Base-by-base conservation (phyloP, 352 stramenopile species). In the Phytophthora europaea region DNA sequence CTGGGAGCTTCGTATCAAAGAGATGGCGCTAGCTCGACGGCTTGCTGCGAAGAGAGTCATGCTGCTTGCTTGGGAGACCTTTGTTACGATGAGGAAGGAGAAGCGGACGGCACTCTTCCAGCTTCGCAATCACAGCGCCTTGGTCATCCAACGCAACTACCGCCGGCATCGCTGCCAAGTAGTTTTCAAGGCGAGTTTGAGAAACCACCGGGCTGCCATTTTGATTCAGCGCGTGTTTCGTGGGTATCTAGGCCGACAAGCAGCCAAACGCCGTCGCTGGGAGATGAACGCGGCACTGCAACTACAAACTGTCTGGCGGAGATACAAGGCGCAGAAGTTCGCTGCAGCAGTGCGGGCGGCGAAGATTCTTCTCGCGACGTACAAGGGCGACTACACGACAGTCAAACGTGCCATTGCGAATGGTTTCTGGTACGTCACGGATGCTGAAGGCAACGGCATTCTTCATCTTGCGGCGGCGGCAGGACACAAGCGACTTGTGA, bases 401-500 rank as follows among this genome's bases (percentile, higher is more conserved):
- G 88, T 90, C 7, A 83, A 94, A 52, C 74, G 78, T 0, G 80
- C 87, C 5, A 82, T 96, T 65, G 67, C 65, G 2, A 69, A 61
- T 8, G 86, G 83, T 0, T 90, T 84, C 56, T 81, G 79, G 76
- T 80, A 88, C 28, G 75, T 92, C 6, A 16, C 64, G 3, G 90
- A 95, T 61, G 66, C 57, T 4, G 79, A 92, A 15, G 80, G 86
- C 9, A 94, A 96, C 58, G 75, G 75, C 1, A 86, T 97, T 58
- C 65, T 97, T 2, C 90, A 97, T 61, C 73, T 91, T 43, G 85
- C 85, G 2, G 85, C 85, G 2, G 80, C 83, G 10, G 84, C 84
- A 55, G 87, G 87, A 6, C 81, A 89, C 72, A 95, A 94, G 59
- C 83, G 91, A 9, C 56, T 97, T 6, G 77, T 96, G 2, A 97